Base-by-base conservation (phyloP, 768 basidiomycete genomes). In the Pisolithus orientalis region DNA sequence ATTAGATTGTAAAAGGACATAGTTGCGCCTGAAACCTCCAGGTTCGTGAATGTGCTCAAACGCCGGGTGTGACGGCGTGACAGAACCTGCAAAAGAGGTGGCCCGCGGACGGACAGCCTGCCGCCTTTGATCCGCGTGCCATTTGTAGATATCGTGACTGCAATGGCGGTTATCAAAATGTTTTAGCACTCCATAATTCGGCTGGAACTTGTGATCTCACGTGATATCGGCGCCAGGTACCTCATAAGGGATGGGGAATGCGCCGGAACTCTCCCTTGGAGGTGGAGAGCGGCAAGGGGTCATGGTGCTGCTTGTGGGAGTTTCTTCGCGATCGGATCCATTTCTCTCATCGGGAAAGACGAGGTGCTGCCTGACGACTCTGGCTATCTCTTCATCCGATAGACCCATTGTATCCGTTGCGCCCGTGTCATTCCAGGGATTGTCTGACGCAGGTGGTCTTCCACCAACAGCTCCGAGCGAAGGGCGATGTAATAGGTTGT, bases 21-120 rank as follows among this genome's bases (percentile, higher is more conserved):
- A 96, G 67, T 94, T 91, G 49, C 94, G 77, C 59, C 94, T 78
- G 70, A 97, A 96, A 1, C 94, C 94, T 51, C 94, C 94, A 0
- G 94, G 95, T 64, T 95, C 90, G 55, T 92, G 91, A 49, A 98
- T 93, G 59, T 94, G 91, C 61, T 94, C 87, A 52, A 96, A 89
- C 2, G 80, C 87, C 17, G 94, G 90, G 62, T 90, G 80, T 6
- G 74, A 74, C 5, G 77, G 72, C 0, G 68, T 62, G 10, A 74
- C 70, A 38, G 75, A 75, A 3, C 80, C 84, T 10, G 83, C 75
- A 58, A 80, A 89, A 0, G 89, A 91, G 37, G 80, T 77, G n/a
- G 86, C 74, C 38, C 90, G 85, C 16, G 78, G 73, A 39, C 90
- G 80, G 11, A 68, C 73, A 16, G 73, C 75, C 53, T 80, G 76